Conservation (phyloP, 2,329 filamentous ascomycete genomes). For the Alternaria metachromatica region DNA sequence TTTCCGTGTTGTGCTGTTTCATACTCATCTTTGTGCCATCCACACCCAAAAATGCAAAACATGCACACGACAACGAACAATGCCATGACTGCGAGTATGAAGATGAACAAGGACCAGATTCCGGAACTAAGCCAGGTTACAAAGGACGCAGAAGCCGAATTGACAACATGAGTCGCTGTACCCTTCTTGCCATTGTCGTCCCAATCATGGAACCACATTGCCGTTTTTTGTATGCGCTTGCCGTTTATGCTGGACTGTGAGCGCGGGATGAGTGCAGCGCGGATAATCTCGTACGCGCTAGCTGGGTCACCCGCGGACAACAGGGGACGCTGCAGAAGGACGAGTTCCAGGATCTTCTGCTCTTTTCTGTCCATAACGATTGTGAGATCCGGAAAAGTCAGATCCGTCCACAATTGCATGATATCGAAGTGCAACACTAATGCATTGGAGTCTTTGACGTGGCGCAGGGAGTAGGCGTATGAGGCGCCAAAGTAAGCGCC, state of each 20-base stretch:
- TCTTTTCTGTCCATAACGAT: slow-evolving; percentile 20
- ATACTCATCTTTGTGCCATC: slow-evolving; percentile 36
- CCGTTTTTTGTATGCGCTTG: slow-evolving; percentile 2
- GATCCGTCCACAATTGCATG: slow-evolving; percentile 28
- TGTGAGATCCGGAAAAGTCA: slow-evolving; percentile 17
- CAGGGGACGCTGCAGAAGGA: slow-evolving; percentile 35
- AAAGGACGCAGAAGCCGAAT: slow-evolving; percentile 12
- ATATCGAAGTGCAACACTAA: slow-evolving; percentile 41
- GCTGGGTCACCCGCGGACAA: slow-evolving; percentile 27
- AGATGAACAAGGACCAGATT: slow-evolving; percentile 33
- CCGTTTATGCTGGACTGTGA: neutral
- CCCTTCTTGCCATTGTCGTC: slow-evolving; percentile 39
- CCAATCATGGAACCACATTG: slow-evolving; percentile 41
- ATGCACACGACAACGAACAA: slow-evolving; percentile 36
- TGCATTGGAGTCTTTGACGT: slow-evolving; percentile 22
- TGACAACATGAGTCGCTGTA: slow-evolving; percentile 29
- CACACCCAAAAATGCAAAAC: slow-evolving; percentile 34
- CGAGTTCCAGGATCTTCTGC: slow-evolving; percentile 39
- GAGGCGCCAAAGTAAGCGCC: slow-evolving; percentile 38
- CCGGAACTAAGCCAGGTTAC: slow-evolving; percentile 30
- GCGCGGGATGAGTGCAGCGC: slow-evolving; percentile 21
- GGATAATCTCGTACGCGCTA: slow-evolving; percentile 34
- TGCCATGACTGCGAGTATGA: slow-evolving; percentile 29
- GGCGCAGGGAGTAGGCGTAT: slow-evolving; percentile 35
- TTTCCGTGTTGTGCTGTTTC: slow-evolving; percentile 37